Percentiles rank a stretch among this genome's conserved stretches.
phyloP scores from a whole-genome alignment of 2,329 filamentous ascomycete species.

The Aspergillus sp. region DNA sequence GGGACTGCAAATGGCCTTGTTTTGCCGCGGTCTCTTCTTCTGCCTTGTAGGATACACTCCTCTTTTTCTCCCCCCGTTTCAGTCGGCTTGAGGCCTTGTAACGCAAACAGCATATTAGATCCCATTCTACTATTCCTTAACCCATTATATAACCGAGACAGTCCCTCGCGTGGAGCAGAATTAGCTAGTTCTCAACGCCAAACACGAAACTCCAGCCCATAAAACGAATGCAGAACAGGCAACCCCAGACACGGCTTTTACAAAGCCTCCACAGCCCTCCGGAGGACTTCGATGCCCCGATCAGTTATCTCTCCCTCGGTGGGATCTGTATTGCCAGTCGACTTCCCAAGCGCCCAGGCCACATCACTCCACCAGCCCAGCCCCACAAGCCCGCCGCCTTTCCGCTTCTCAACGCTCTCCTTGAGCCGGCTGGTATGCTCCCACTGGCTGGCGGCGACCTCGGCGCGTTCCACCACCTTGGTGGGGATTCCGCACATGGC shows the following conservation, averaged over 20 bases:
- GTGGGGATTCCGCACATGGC: constrained; percentile 91
- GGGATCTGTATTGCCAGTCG: constrained; percentile 19
- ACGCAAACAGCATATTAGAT: too few relatives aligned
- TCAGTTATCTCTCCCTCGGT: constrained; percentile 34
- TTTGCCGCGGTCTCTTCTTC: too few relatives aligned
- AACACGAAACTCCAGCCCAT: constrained; percentile 4
- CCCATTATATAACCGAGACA: too few relatives aligned
- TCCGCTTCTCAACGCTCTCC: constrained; percentile 74
- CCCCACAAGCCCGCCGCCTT: constrained; percentile 70
- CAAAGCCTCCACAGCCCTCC: constrained; percentile 47
- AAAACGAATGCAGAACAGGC: constrained; percentile 1
- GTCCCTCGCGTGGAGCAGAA: too few relatives aligned
- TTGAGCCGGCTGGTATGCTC: constrained; percentile 88
- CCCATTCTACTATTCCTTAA: too few relatives aligned
- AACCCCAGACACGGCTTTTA: too few relatives aligned
- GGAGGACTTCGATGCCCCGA: constrained; percentile 47
- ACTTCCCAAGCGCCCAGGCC: constrained; percentile 60
- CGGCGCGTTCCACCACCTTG: constrained; percentile 74
- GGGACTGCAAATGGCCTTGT: too few relatives aligned
- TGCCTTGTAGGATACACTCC: too few relatives aligned
- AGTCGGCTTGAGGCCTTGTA: too few relatives aligned
- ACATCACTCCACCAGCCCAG: constrained; percentile 83
- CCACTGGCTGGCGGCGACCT: constrained; percentile 83
- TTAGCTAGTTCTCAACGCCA: too few relatives aligned
- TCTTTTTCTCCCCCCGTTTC: too few relatives aligned